Conservation (phyloP, 768 basidiomycete genomes). For the Melanogaster broomeanus region DNA sequence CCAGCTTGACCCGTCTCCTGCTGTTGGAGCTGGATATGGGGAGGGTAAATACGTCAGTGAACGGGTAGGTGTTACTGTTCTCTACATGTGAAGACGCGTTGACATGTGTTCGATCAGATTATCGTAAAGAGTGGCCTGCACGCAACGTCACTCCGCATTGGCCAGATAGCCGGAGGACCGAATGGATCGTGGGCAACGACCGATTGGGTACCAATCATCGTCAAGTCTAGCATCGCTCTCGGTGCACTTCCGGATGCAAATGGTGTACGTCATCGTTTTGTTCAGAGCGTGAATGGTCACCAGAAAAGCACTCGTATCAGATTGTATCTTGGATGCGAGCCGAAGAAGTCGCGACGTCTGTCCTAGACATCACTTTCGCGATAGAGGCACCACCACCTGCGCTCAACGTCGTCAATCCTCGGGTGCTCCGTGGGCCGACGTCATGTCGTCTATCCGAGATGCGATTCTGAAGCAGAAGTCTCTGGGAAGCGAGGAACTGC, state of each 20-base stretch:
- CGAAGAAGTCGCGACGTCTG: constrained; percentile 33
- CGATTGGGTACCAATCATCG: constrained; percentile 38
- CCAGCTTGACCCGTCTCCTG: constrained; percentile 24
- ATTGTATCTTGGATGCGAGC: constrained; percentile 39
- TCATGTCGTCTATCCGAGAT: constrained; percentile 27
- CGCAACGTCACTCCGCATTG: constrained; percentile 32
- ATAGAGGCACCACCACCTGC: constrained; percentile 18
- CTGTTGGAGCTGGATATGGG: constrained; percentile 37
- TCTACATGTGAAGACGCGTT: not conserved
- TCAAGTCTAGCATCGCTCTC: constrained; percentile 29
- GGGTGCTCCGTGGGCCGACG: constrained; percentile 29
- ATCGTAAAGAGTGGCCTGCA: constrained; percentile 26
- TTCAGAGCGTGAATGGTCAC: not conserved
- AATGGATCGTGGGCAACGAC: constrained; percentile 35
- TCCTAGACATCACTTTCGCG: constrained; percentile 35
- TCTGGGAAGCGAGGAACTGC: constrained; percentile 9
- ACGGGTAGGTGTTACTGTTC: constrained; percentile 19
- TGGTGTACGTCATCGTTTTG: constrained; percentile 29
- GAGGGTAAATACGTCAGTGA: constrained; percentile 41
- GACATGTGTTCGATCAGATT: constrained; percentile 13
- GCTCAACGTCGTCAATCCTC: constrained; percentile 41
- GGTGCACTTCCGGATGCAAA: constrained; percentile 31
- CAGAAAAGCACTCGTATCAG: constrained; percentile 1
- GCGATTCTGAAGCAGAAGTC: constrained; percentile 13
- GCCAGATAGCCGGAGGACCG: constrained; percentile 34